Evolutionary conservation across 2,329 filamentous ascomycete genomes (phyloP).

Genomic region (Colletotrichum limetticola): DNA sequence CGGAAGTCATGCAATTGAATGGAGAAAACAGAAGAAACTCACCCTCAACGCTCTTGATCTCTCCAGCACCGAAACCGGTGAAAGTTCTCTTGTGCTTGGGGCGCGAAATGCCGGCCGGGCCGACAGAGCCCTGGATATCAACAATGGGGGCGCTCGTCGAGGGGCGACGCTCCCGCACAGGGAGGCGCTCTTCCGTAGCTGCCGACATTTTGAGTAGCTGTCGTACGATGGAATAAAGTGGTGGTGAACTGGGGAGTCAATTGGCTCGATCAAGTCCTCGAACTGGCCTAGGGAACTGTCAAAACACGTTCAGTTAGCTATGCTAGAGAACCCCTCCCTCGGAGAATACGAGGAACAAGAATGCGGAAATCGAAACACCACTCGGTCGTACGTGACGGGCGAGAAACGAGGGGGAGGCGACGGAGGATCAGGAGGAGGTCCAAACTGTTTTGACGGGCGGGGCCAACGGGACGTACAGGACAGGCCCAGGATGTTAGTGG

Average conservation of each 20-base stretch:
- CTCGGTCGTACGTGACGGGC: conserved; percentile 1
- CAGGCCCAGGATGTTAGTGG: conserved; percentile 29
- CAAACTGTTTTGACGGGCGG: conserved; percentile 25
- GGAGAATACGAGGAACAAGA: neutral
- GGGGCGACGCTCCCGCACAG: conserved; percentile 79
- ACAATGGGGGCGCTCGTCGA: conserved; percentile 85
- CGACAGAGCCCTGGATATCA: conserved; percentile 86
- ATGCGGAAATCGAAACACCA: conserved; percentile 3
- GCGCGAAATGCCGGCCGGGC: conserved; percentile 84
- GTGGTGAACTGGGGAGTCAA: neutral
- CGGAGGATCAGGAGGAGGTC: conserved; percentile 19
- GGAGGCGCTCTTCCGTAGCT: conserved; percentile 48
- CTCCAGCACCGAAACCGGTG: conserved; percentile 88
- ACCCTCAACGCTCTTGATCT: conserved; percentile 95
- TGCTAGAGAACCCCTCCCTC: neutral
- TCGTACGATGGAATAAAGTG: neutral
- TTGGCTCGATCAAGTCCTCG: neutral
- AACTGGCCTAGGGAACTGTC: neutral
- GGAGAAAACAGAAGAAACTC: conserved; percentile 45
- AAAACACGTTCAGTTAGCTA: neutral
- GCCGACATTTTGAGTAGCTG: conserved; percentile 43
- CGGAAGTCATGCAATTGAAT: conserved; percentile 7
- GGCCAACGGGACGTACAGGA: conserved; percentile 23
- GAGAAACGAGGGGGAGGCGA: neutral
- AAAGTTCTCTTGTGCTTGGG: conserved; percentile 98